A percentile compares a stretch with the other conserved stretches of the same genome.
These are phyloP conservation scores for Leccinum subfulvum DNA, from an alignment of 1,284 basidiomycete genomes.

Conservation along the genomic window DNA sequence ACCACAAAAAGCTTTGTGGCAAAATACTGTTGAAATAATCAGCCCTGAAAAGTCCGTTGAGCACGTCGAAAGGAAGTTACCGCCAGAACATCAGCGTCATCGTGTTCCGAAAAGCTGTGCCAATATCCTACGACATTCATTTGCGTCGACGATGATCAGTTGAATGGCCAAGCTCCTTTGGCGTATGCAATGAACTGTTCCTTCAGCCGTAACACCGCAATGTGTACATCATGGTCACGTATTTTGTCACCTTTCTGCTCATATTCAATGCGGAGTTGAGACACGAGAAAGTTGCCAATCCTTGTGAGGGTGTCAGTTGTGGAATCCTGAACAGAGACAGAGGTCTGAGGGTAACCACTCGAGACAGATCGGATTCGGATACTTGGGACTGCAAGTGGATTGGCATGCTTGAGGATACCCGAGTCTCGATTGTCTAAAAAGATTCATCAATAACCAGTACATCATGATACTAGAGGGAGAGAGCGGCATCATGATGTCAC, in stretches of 20 bases:
- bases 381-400: neutral
- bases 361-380: neutral
- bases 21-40: neutral
- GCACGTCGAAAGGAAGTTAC: neutral
- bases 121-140: neutral
- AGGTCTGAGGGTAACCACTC: neutral
- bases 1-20: neutral
- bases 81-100: neutral
- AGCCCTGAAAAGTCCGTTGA: neutral
- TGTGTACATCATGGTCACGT: neutral
- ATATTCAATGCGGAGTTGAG: neutral
- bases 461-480: too few relatives aligned
- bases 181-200: neutral
- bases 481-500: too few relatives aligned
- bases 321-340: neutral
- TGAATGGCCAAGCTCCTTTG: too few relatives aligned
- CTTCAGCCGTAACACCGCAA: neutral
- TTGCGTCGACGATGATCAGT: too few relatives aligned
- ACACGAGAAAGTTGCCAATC: neutral
- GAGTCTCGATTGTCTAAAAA: neutral
- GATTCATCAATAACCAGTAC: neutral
- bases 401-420: neutral
- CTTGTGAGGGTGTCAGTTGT: neutral
- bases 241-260: neutral
- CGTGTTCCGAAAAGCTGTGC: neutral